Base-by-base conservation (phyloP, 2,329 filamentous ascomycete genomes). In the Coniochaeta sp. region DNA sequence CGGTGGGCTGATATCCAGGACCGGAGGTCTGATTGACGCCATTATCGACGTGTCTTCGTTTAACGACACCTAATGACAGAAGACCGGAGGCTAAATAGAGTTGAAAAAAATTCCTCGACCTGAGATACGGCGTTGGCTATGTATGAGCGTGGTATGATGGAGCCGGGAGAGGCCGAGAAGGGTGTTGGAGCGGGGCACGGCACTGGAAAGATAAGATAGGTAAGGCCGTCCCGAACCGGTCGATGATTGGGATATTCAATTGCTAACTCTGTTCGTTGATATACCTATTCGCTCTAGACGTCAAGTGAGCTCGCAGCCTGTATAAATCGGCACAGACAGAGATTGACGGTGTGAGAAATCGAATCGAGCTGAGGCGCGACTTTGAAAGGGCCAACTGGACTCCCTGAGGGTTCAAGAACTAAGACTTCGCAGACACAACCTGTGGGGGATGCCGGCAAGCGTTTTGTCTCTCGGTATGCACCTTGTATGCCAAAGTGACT, bases 1-100 rank as follows among this genome's bases (percentile, higher is more conserved):
- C 0, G 88, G 88, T 0, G 88, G 88, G 50, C 77, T 66, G 62
- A 91, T 84, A 8, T 65, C 57, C 10, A 89, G 70, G 63, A 67
- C 77, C 0, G 81, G 82, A 1, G 81, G 82, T 6, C 44, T 50
- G 47, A 28, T 52, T 6, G 12, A 10, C 4, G 54, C 28, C 67
- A 68, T 68, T 40, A 22, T 62, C 26, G 14, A 30, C 19, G 2
- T 24, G 42, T 24, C 16, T 24, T 9, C 5, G 42, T 17, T 10
- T 22, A 3, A 22, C 22, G 5, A 8, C 12, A n/a, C 24, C 42
- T 2, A 17, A 12, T 47, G 19, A 17, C 7, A n/a, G 7, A 24
- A 12, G 42, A 47, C n/a, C 12, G 19, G 10, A 24, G 42, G 3
- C 16, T 9, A n/a, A 40, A n/a, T 16, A 40, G 17, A 40, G 16